Percentiles rank a stretch among this genome's conserved stretches.
Evolutionary conservation across 371 early-diverging fungal species (phyloP).

Genomic region (Lichtheimia ramosa): DNA sequence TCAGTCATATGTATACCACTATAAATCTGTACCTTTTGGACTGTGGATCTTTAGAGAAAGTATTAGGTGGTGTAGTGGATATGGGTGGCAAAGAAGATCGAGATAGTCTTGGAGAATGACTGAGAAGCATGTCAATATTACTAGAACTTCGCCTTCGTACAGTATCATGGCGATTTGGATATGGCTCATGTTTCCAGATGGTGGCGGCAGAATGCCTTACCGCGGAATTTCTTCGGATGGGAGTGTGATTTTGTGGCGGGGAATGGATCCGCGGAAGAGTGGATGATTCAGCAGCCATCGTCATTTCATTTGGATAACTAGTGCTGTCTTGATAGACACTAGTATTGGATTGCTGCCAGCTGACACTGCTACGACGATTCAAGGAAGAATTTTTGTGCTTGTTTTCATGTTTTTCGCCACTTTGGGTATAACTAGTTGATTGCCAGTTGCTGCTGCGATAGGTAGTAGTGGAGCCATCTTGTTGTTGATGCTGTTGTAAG

Average conservation of each 20-base stretch:
- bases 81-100: constrained; percentile 11
- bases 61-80: constrained; percentile 1
- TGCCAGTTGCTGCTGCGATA: neutral
- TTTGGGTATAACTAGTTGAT: no score
- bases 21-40: no score
- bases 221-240: constrained; percentile 5
- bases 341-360: no score
- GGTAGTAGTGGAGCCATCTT: neutral
- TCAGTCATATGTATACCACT: no score
- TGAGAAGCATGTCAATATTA: constrained; percentile 15
- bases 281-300: constrained; percentile 3
- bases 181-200: constrained; percentile 4
- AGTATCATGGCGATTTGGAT: neutral
- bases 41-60: neutral
- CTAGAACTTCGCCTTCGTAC: constrained; percentile 12
- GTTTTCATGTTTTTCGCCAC: neutral
- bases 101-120: constrained; percentile 7
- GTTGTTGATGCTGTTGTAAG: constrained; percentile 17
- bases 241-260: neutral
- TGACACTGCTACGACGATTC: no score
- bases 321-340: neutral
- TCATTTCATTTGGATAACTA: neutral
- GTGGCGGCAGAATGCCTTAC: constrained; percentile 4
- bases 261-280: constrained; percentile 11
- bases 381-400: no score